Evolutionary conservation across 345 rosid species (phyloP), one percentile per base, ranked within the genome.

Genomic region (Corchorus capsularis): DNA sequence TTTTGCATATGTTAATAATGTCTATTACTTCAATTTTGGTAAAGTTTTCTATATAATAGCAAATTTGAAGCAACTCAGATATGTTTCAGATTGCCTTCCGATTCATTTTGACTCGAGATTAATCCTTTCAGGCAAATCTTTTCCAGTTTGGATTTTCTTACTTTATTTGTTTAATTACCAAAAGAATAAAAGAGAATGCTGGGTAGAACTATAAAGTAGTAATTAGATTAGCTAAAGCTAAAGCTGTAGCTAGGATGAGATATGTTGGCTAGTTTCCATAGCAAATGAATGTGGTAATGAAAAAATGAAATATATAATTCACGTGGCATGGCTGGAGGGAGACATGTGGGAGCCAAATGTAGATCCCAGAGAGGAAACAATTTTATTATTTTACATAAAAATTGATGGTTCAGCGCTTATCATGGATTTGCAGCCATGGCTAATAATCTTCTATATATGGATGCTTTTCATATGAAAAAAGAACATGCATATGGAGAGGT

Each of bases 371-470:
- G 68, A 27, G 27, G 27, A 76, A 4, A 63, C 37, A 3, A 14
- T 47, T 32, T 53, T 59, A n/a, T 37, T 27, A 27, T 27, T 27
- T 27, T 27, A 27, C 27, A n/a, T 17, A 2, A 50, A 15, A 12
- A n/a, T 11, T 17, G 11, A 1, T 2, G 54, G 54, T 20, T 63
- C 75, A 62, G 79, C 72, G 61, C 46, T 64, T 56, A 71, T 45
- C 37, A 52, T 63, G 79, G 73, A 63, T 52, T 59, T 27, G 75
- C 75, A 68, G 59, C 74, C 69, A 64, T 70, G 81, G 65, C 56
- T 27, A 27, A 1, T 47, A 65, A 62, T 77, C 50, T 41, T 72
- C 14, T 59, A 27, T 27, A 27, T 27, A 27, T 27, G 62, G 77
- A 66, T 75, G 61, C 79, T 75, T 76, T 72, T 43, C 32, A 75